A percentile compares a stretch with the other conserved stretches of the same genome.
phyloP scores from a whole-genome alignment of 2,329 filamentous ascomycete genomes.

The Dactylellina parvicollis region DNA sequence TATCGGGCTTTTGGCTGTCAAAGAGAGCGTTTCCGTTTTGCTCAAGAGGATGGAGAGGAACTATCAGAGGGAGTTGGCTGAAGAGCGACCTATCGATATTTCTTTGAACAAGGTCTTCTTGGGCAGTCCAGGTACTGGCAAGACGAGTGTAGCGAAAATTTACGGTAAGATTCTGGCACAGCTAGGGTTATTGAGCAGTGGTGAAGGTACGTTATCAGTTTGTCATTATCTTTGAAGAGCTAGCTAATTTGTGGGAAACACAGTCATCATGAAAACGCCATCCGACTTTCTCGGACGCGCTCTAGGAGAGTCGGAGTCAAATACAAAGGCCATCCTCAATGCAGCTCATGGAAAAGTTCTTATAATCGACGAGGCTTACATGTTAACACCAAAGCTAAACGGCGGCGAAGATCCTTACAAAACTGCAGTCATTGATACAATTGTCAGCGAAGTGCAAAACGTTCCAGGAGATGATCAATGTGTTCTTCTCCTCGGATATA shows the following conservation, averaged over 20 bases:
- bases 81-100: slow-evolving; percentile 70
- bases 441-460: slow-evolving; percentile 77
- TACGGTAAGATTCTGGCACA: slow-evolving; percentile 76
- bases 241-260: slow-evolving; percentile 1
- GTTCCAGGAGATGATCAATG: slow-evolving; percentile 76
- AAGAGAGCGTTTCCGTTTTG: slow-evolving; percentile 69
- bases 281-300: slow-evolving; percentile 75
- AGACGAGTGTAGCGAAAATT: slow-evolving; percentile 78
- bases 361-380: slow-evolving; percentile 83
- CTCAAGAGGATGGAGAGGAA: slow-evolving; percentile 72
- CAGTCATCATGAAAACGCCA: slow-evolving; percentile 74
- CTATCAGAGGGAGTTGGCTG: slow-evolving; percentile 72
- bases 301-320: slow-evolving; percentile 74
- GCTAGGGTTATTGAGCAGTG: slow-evolving; percentile 73
- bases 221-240: neutral
- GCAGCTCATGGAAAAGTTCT: slow-evolving; percentile 76
- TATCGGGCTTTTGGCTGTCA: slow-evolving; percentile 71
- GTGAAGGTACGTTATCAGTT: slow-evolving; percentile 64
- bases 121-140: slow-evolving; percentile 78
- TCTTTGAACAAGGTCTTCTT: slow-evolving; percentile 76
- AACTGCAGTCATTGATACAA: slow-evolving; percentile 75
- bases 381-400: slow-evolving; percentile 62
- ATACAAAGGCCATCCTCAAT: slow-evolving; percentile 76
- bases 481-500: slow-evolving; percentile 76
- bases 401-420: slow-evolving; percentile 67